Evolutionary conservation across 108 stramenopile genomes (phyloP), one percentile per base, ranked within the genome.

Genomic region (Cyclostephanos invisitatus): DNA sequence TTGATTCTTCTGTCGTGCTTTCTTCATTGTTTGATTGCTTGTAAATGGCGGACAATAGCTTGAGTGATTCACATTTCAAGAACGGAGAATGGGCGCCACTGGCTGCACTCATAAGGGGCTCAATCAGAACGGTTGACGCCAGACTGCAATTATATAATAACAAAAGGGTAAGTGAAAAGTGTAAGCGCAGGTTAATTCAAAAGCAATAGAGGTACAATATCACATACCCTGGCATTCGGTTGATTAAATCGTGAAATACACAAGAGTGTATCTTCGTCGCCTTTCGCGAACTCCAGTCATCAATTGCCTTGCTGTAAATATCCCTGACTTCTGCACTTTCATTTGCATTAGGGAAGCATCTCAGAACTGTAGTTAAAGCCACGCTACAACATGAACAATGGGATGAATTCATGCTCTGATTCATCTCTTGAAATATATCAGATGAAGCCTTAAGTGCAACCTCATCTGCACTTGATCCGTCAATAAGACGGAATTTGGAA

Each of bases 271-370:
- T 53, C 55, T 80, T 84, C 7, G 85, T 86, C 3, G 85, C 70
- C 54, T 87, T 79, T 56, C 85, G 87, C 28, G 82, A 84, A n/a
- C 81, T 70, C 93, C 93, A 94, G 62, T 94, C 91, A 18, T 74
- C 29, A 7, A 91, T 70, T 50, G 65, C 66, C 28, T 62, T 61
- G 15, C 38, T 42, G 59, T 88, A 87, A 7, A 83, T 67, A 0
- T 70, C 55, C 46, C 63, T 81, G 18, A 84, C 64, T 14, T 67
- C 58, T 47, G 69, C 62, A 15, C 37, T 58, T 32, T 77, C 78
- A 47, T 78, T 74, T 32, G 62, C 49, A 48, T 73, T 67, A 14
- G 89, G 62, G 44, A 87, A 64, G 10, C 70, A 77, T 32, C 84
- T 75, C 11, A 94, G 7, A 10, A 79, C 35, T 56, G 86, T 76